A percentile compares a stretch with the other conserved stretches of the same genome.
Evolutionary conservation across 2,329 filamentous ascomycete species (phyloP).

Genomic region (Amesomyces nigricolor): DNA sequence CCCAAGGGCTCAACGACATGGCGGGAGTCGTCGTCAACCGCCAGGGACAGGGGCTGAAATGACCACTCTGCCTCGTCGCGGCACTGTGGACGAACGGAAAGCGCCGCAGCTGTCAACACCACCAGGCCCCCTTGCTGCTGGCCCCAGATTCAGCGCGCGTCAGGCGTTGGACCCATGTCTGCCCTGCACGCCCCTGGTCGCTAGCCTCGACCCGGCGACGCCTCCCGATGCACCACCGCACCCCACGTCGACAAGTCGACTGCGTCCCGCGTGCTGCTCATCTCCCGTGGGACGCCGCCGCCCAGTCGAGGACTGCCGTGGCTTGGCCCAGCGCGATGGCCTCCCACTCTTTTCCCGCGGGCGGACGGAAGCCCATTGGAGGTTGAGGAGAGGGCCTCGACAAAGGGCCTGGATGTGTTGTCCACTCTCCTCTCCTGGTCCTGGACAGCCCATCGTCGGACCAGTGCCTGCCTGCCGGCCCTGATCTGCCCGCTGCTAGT

Average conservation of each 20-base stretch:
- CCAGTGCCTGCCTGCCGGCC: background rate
- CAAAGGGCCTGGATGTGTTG: no score
- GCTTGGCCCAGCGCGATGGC: constrained; percentile 11
- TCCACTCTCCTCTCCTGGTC: background rate
- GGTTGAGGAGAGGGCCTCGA: background rate
- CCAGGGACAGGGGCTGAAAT: no score
- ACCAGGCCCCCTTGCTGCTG: background rate
- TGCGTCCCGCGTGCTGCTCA: constrained; percentile 6
- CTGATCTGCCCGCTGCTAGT: background rate
- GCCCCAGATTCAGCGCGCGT: background rate
- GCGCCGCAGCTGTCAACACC: no score
- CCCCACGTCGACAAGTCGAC: constrained; percentile 16
- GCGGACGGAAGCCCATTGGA: background rate
- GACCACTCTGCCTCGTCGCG: background rate
- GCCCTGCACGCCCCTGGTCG: constrained; percentile 1
- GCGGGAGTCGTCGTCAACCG: no score
- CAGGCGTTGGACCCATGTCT: constrained; percentile 11
- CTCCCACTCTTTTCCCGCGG: background rate
- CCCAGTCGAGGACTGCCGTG: constrained; percentile 7
- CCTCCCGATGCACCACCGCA: constrained; percentile 14
- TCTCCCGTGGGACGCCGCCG: constrained; percentile 8
- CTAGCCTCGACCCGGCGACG: constrained; percentile 12
- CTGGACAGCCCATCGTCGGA: background rate
- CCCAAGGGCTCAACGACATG: no score
- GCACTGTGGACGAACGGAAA: background rate